Conservation (phyloP, 257 asterid genomes). For the Nicotiana tomentosiformis region DNA sequence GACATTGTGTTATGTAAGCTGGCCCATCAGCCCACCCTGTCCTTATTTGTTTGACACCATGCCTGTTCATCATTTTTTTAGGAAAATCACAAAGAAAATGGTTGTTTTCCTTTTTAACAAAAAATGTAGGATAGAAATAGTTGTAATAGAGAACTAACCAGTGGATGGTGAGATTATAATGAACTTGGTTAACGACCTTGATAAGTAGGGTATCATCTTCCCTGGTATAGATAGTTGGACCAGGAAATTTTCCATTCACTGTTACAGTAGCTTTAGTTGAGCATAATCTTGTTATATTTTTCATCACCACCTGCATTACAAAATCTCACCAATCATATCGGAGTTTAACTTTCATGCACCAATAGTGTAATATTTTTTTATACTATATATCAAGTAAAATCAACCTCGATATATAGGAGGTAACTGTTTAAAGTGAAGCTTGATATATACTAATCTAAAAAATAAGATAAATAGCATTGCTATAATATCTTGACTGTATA, state of each 20-base stretch:
- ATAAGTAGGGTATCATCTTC: slow-evolving; percentile 57
- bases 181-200: slow-evolving; percentile 49
- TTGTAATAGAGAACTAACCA: slow-evolving; percentile 23
- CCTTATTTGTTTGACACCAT: slow-evolving; percentile 29
- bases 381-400: too few relatives aligned
- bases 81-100: not conserved
- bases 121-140: not conserved
- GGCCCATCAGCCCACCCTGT: slow-evolving; percentile 46
- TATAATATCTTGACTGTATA: too few relatives aligned
- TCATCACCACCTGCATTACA: slow-evolving; percentile 38
- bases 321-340: not conserved
- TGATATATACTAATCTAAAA: too few relatives aligned
- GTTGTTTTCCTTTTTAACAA: not conserved
- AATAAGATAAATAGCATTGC: too few relatives aligned
- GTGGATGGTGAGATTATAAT: slow-evolving; percentile 48
- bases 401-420: too few relatives aligned
- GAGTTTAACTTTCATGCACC: too few relatives aligned
- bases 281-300: slow-evolving; percentile 36
- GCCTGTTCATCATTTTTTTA: slow-evolving; percentile 16
- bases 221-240: slow-evolving; percentile 51
- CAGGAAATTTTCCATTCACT: slow-evolving; percentile 55
- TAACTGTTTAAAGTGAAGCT: too few relatives aligned
- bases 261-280: slow-evolving; percentile 49
- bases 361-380: too few relatives aligned
- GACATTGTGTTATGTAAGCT: slow-evolving; percentile 36